Evolutionary conservation across 2,329 filamentous ascomycete species (phyloP).

Genomic region (Hypoxylon sp.): DNA sequence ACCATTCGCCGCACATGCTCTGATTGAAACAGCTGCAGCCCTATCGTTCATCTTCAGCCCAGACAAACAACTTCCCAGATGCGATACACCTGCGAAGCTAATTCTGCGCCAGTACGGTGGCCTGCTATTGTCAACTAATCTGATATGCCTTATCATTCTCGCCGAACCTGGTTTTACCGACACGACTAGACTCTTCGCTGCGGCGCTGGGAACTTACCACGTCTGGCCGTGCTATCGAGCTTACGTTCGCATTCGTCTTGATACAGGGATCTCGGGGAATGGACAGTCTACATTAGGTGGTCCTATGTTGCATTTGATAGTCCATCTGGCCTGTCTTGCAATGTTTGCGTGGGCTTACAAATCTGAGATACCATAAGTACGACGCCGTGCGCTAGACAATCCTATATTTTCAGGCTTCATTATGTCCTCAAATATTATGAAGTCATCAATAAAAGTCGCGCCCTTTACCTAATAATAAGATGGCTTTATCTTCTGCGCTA

Average conservation of each 20-base stretch:
- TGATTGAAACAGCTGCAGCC: conserved; percentile 58
- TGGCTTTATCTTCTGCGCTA: neutral
- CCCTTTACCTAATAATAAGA: neutral
- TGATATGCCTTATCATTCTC: conserved; percentile 57
- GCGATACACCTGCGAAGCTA: conserved; percentile 56
- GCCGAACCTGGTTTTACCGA: conserved; percentile 49
- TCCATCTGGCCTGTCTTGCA: conserved; percentile 55
- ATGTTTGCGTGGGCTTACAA: conserved; percentile 50
- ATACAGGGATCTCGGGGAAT: conserved; percentile 28
- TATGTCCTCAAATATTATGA: neutral
- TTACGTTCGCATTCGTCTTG: conserved; percentile 49
- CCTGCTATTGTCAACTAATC: conserved; percentile 58
- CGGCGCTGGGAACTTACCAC: conserved; percentile 62
- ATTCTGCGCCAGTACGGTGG: conserved; percentile 62
- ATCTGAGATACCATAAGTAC: conserved; percentile 4
- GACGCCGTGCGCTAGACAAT: too few relatives aligned
- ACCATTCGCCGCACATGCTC: conserved; percentile 55
- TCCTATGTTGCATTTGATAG: conserved; percentile 58
- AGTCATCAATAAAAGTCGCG: neutral
- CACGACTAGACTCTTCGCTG: conserved; percentile 51
- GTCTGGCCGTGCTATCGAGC: conserved; percentile 62
- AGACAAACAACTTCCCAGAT: conserved; percentile 56
- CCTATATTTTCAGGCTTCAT: too few relatives aligned
- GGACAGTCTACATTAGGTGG: conserved; percentile 56
- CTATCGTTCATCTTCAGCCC: conserved; percentile 60